Evolutionary conservation across 1,284 basidiomycete genomes (phyloP), one percentile per base, ranked within the genome.

Genomic region (Malassezia nana): DNA sequence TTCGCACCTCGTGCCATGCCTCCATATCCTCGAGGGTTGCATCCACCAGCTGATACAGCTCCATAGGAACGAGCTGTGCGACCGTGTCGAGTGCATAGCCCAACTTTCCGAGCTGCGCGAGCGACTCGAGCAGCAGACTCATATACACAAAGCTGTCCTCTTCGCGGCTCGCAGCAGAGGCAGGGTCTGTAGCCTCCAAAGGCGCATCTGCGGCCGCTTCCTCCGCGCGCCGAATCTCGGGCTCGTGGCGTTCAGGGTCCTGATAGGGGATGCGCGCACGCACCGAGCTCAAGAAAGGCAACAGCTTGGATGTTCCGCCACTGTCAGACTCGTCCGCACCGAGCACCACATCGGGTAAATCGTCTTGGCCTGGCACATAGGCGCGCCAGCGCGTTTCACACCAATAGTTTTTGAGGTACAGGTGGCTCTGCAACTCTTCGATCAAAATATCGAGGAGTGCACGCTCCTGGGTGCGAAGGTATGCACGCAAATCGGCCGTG

Each of bases 401-500:
- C 83, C 90, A 95, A 74, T 89, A 91, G 6, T 86, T 89, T 72
- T 94, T 96, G 55, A 99, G 81, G 75, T 96, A 99, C n/a, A 99
- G 77, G 75, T 98, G 94, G 66, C 84, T 90, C 73, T 98, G 91
- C 22, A 99, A 79, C 72, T 99, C 94, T 63, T 99, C 94, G 15
- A 94, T 79, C 48, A 98, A 77, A 53, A 98, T 94, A 60, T 99
- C 71, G 39, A 74, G 62, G 55, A 74, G 67, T 6, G 65, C 58
- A 12, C 64, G 64, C 79, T 96, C 91, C 77, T 99, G 94, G 9
- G 82, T 80, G 29, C 80, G 77, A 39, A 96, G 81, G 77, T 96
- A 98, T 58, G 81, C 81, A 57, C 90, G 79, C 44, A 99, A 76
- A 74, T 99, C 94, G 13, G 86, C 79, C 32, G 95, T 79, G 4